Base-by-base conservation (phyloP, 1,284 basidiomycete genomes). In the Entoloma clypeatum region DNA sequence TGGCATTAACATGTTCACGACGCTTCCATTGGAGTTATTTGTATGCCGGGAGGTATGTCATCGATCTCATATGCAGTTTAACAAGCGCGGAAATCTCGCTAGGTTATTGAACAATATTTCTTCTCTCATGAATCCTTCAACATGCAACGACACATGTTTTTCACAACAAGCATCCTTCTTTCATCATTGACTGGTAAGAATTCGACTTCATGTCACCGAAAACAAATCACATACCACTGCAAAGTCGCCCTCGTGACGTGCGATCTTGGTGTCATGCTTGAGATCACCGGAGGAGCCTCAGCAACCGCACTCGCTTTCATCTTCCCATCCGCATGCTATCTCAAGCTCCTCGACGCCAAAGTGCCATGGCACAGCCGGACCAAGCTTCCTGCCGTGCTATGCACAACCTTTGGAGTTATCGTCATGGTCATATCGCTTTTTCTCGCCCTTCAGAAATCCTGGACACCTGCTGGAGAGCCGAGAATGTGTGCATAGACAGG, bases 1-100 rank as follows among this genome's bases (percentile, higher is more conserved):
- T 57, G 95, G 95, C 4, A 65, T 95, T 47, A 99, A 99, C 65
- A 99, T 99, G 95, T 95, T 96, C 55, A 96, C 94, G 1, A 99
- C 95, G 0, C 76, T 94, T 13, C 92, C 92, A 0, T 71, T 97
- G 35, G 92, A 97, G 58, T 72, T 92, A 14, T 96, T 97, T 59
- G 92, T 97, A 10, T 96, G 93, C 57, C 77, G 92, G 67, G 92
- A 97, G 72, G 91, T 86, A 45, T 48, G 57, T 29, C 36, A 25
- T 25, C 16, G 16, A 30, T n/a, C 7, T 22, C n/a, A n/a, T 4
- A 11, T 24, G 37, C 1, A 18, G 7, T 10, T 23, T 11, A 10
- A 24, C 24, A 7, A 7, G 16, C 27, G 9, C 30, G 7, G 41
- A 24, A 5, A 11, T 18, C 33, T 29, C 36, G 45, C 31, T 60